A percentile compares a stretch with the other conserved stretches of the same genome.
Evolutionary conservation across 306 rosid genomes (phyloP).

Genomic region (Begonia masoniana): DNA sequence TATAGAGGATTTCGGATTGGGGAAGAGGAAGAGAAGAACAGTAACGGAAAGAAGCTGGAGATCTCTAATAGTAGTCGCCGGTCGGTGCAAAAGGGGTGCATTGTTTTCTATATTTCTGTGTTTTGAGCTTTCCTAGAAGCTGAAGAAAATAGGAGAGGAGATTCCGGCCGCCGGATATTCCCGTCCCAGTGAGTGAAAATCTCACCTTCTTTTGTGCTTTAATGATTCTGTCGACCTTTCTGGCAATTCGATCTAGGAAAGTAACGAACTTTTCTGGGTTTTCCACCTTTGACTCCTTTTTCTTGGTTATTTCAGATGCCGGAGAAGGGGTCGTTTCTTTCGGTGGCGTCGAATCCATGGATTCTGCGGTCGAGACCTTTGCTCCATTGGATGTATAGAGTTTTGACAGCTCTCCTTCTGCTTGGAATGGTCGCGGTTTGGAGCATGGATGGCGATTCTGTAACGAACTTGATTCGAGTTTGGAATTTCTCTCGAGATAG

Average conservation of each 20-base stretch:
- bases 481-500: conserved; percentile 42
- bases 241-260: too few species aligned
- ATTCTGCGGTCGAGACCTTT: conserved; percentile 21
- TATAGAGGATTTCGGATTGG: too few species aligned
- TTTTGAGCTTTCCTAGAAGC: too few species aligned
- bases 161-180: too few species aligned
- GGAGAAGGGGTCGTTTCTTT: conserved; percentile 45
- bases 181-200: conserved; percentile 6
- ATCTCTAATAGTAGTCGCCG: too few species aligned
- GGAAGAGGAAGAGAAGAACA: too few species aligned
- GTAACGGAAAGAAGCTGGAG: too few species aligned
- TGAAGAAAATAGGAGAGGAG: too few species aligned
- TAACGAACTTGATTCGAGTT: conserved; percentile 30
- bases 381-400: conserved; percentile 48
- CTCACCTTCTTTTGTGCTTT: background rate
- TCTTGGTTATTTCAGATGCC: conserved; percentile 36
- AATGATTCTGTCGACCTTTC: too few species aligned
- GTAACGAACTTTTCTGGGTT: conserved; percentile 3
- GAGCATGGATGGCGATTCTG: conserved; percentile 51
- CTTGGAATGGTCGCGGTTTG: conserved; percentile 48
- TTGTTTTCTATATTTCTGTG: too few species aligned
- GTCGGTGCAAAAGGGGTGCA: too few species aligned
- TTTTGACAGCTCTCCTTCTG: conserved; percentile 38
- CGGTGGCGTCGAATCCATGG: conserved; percentile 23
- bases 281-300: too few species aligned